Conservation (phyloP, 164 flowering plant species). For the Dillenia suffruticosa region DNA sequence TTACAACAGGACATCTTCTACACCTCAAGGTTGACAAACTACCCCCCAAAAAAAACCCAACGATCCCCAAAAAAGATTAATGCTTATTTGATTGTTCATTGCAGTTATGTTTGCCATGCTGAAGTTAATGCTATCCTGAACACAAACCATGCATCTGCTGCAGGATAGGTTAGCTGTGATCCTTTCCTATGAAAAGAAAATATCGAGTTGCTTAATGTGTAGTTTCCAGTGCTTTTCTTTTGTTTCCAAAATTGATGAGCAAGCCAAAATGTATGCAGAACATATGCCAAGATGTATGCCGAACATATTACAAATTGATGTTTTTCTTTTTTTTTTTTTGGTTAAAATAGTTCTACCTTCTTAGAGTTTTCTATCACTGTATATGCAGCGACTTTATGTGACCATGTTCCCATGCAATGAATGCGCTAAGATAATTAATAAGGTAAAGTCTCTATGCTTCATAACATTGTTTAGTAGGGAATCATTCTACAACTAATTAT, state of each 20-base stretch:
- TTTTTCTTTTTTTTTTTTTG: no score
- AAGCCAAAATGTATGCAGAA: no score
- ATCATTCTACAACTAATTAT: no score
- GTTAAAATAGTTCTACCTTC: no score
- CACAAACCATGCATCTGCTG: constrained; percentile 93
- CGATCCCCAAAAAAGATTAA: not conserved
- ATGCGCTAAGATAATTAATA: constrained; percentile 92
- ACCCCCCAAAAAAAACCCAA: not conserved
- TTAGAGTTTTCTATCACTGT: no score
- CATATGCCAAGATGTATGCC: no score
- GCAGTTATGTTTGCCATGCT: constrained; percentile 94
- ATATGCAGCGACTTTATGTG: constrained; percentile 80
- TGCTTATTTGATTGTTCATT: constrained; percentile 9
- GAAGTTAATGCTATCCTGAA: constrained; percentile 95
- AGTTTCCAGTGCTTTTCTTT: no score
- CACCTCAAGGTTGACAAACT: not conserved
- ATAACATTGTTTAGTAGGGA: no score
- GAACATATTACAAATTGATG: no score
- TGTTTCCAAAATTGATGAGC: no score
- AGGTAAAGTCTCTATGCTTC: constrained; percentile 33
- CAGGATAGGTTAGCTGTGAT: constrained; percentile 65
- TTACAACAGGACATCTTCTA: not conserved
- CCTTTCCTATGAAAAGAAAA: not conserved
- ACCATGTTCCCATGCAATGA: constrained; percentile 99
- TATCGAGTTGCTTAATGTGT: no score